A percentile compares a stretch with the other conserved stretches of the same genome.
Evolutionary conservation across 805 yeast species (phyloP).

Genomic region (Sugiyamaella lignohabitans): DNA sequence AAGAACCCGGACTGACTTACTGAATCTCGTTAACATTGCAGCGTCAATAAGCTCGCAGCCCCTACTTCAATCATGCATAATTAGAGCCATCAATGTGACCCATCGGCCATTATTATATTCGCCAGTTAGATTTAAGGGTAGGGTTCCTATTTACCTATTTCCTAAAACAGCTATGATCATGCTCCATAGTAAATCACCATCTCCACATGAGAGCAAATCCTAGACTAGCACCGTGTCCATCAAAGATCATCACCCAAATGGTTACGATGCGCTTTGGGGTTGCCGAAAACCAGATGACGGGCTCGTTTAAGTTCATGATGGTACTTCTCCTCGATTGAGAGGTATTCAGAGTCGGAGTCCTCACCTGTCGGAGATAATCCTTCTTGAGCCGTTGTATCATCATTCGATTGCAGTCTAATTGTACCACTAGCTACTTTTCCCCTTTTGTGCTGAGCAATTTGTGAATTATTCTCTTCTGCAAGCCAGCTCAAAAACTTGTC

Average conservation of each 20-base stretch:
- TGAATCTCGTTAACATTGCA: too few species aligned
- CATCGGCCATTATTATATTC: too few species aligned
- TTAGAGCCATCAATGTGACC: too few species aligned
- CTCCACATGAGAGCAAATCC: background rate
- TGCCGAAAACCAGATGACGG: conserved; percentile 71
- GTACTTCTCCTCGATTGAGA: conserved; percentile 1
- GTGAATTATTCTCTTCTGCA: conserved; percentile 34
- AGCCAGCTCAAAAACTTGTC: conserved; percentile 60
- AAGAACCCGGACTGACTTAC: too few species aligned
- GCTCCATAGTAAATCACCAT: background rate
- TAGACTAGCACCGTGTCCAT: background rate
- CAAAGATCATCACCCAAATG: conserved; percentile 34
- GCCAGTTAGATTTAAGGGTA: background rate
- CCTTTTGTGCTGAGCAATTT: too few species aligned
- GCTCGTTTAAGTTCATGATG: conserved; percentile 27
- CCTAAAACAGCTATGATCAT: background rate
- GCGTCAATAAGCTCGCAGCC: background rate
- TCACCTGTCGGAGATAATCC: too few species aligned
- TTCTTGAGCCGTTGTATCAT: background rate
- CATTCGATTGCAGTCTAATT: background rate
- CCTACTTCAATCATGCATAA: background rate
- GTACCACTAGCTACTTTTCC: background rate
- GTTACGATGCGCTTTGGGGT: conserved; percentile 63
- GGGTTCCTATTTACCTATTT: background rate
- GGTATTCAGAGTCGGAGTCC: background rate